Evolutionary conservation across 2,329 filamentous ascomycete genomes (phyloP), one percentile per base, ranked within the genome.

Genomic region (Aspergillus intermedius): DNA sequence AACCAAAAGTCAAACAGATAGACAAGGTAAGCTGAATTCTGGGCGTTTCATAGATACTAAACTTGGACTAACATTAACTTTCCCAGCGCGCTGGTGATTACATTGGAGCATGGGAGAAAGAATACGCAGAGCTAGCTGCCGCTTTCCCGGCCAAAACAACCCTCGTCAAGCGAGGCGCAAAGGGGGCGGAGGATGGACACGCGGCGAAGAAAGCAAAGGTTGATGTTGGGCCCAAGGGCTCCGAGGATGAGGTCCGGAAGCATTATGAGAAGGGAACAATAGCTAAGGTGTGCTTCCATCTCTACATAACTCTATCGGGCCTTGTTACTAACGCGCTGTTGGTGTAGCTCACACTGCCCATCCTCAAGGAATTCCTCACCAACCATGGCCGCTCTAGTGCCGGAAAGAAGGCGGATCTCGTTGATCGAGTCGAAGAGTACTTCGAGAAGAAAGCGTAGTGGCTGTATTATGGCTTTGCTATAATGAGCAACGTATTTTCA

Each of bases 1-100:
- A 88, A 12, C 93, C 93, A 1, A 88, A 87, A 59, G 90, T 85
- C 68, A 85, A 81, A 57, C 88, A 94, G 56, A 97, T 98, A 48
- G 82, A 90, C 66, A 97, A 94, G 62, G 72, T 74, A 60, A 13
- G 58, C 49, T 30, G 25, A 4, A 35, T 40, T 13, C 13, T 5
- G 12, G n/a, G 19, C n/a, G 34, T 5, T 12, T 41, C 25, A 8
- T 2, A 8, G 40, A 13, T 21, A 40, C 17, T 19, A 2, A 3
- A 19, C 17, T 19, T 22, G n/a, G 19, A 17, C 34, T 40, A 40
- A 40, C 8, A 30, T 30, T 37, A 58, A 47, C 22, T 43, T 13
- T 32, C 4, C 7, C 50, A 77, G 73, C 83, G 91, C 25, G 86
- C 87, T 1, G 91, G 90, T 0, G 80, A 82, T 2, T 88, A 89